Evolutionary conservation across 768 basidiomycete genomes (phyloP).

Genomic region (Butyriboletus loyo): DNA sequence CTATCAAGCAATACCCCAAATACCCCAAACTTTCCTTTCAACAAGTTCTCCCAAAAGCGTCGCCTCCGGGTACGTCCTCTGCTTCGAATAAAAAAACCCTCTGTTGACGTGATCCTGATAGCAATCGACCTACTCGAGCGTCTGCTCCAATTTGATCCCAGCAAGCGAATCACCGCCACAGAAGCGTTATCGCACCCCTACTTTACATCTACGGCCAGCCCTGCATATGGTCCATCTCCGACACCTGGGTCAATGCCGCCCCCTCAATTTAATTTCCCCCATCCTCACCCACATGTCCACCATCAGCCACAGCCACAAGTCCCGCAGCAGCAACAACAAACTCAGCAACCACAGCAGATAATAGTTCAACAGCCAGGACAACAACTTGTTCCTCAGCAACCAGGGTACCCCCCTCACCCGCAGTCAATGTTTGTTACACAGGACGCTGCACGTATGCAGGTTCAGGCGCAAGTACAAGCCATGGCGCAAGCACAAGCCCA

Average conservation of each 20-base stretch:
- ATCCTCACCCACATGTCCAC: conserved; percentile 50
- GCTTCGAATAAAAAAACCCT: neutral
- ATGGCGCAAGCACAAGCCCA: conserved; percentile 43
- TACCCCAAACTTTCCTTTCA: conserved; percentile 82
- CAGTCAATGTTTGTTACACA: conserved; percentile 33
- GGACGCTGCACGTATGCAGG: conserved; percentile 37
- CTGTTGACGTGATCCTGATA: conserved; percentile 17
- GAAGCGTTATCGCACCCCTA: conserved; percentile 93
- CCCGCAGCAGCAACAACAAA: conserved; percentile 46
- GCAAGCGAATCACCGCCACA: conserved; percentile 84
- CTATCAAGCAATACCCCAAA: conserved; percentile 79
- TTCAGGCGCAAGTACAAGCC: conserved; percentile 41
- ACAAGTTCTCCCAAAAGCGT: conserved; percentile 82
- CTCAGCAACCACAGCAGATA: conserved; percentile 40
- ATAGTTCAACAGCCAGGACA: conserved; percentile 39
- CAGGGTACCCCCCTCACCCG: conserved; percentile 31
- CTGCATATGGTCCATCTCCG: conserved; percentile 32
- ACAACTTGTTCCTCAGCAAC: conserved; percentile 35
- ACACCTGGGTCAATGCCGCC: conserved; percentile 61
- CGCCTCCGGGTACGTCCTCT: conserved; percentile 61
- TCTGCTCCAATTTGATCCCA: conserved; percentile 93
- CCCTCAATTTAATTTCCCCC: conserved; percentile 66
- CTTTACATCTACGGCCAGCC: conserved; percentile 57
- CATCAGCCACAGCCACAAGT: conserved; percentile 43
- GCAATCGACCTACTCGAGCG: conserved; percentile 94